Evolutionary conservation across 2,329 filamentous ascomycete genomes (phyloP).

Genomic region (Tympanopsis confertula): DNA sequence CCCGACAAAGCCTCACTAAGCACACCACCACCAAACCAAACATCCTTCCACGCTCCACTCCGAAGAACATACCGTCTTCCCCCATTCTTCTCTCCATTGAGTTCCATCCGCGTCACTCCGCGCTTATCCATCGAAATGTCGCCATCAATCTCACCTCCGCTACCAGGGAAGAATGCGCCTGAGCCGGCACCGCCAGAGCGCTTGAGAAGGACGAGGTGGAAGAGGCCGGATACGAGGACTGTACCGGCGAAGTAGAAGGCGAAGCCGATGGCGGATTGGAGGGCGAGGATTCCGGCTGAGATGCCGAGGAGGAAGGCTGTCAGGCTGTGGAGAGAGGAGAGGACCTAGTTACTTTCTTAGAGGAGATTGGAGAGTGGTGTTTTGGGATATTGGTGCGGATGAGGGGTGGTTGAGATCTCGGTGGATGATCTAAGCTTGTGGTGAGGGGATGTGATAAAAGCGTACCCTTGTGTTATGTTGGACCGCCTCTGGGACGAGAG

Average conservation of each 20-base stretch:
- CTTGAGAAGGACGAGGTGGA: background rate
- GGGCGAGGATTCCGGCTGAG: background rate
- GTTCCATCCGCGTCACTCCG: conserved; percentile 13
- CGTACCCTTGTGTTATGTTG: conserved; percentile 29
- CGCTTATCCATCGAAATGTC: conserved; percentile 2
- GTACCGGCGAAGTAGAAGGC: background rate
- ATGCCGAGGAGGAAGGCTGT: conserved; percentile 1
- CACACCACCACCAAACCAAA: conserved; percentile 32
- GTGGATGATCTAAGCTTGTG: background rate
- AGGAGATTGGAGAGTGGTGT: conserved; percentile 2
- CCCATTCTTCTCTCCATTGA: conserved; percentile 5
- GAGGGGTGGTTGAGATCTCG: no score
- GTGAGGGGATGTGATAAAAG: background rate
- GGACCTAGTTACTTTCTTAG: background rate
- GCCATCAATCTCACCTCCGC: background rate
- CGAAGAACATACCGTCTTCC: conserved; percentile 9
- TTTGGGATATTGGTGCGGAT: no score
- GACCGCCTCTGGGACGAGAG: conserved; percentile 29
- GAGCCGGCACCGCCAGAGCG: background rate
- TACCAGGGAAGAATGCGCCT: background rate
- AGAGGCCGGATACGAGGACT: background rate
- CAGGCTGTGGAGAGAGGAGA: background rate
- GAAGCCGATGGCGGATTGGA: background rate
- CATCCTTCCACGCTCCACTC: conserved; percentile 29
- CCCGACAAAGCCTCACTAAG: conserved; percentile 30